phyloP scores from a whole-genome alignment of 192 early-diverging fungal genomes.

The Entophlyctis luteolus region DNA sequence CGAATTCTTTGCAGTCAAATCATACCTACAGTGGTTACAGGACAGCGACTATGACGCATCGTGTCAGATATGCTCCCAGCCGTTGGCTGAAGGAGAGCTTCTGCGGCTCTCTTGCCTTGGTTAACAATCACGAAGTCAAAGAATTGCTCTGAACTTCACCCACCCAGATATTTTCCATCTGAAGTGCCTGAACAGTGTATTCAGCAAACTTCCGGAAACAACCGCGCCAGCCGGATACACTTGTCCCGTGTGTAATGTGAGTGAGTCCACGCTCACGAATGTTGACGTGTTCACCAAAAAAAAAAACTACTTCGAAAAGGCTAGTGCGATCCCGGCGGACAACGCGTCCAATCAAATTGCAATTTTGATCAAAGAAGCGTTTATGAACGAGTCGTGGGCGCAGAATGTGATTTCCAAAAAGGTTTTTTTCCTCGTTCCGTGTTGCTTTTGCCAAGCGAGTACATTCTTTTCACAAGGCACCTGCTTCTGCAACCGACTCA shows the following conservation, averaged over 20 bases:
- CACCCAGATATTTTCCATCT: slow-evolving; percentile 46
- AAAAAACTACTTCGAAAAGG: too few relatives aligned
- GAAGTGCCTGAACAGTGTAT: slow-evolving; percentile 31
- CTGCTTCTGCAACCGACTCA: too few relatives aligned
- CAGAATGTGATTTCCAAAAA: slow-evolving; percentile 30
- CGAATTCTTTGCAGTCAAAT: slow-evolving; percentile 40
- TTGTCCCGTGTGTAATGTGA: slow-evolving; percentile 39
- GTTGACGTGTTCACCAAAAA: too few relatives aligned
- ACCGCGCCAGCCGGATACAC: slow-evolving; percentile 44
- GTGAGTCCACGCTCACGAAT: too few relatives aligned
- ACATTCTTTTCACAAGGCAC: too few relatives aligned
- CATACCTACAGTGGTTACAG: slow-evolving; percentile 58
- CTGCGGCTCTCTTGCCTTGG: slow-evolving; percentile 50
- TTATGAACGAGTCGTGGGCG: slow-evolving; percentile 33
- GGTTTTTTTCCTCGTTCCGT: too few relatives aligned
- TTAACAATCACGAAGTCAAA: too few relatives aligned
- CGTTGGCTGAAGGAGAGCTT: slow-evolving; percentile 31
- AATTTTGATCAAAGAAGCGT: slow-evolving; percentile 19
- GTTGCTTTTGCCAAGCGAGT: too few relatives aligned
- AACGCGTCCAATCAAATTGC: slow-evolving; percentile 26
- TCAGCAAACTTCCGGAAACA: slow-evolving; percentile 30
- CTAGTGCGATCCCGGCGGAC: slow-evolving; percentile 36
- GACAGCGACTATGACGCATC: slow-evolving; percentile 51
- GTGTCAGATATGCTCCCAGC: slow-evolving; percentile 41
- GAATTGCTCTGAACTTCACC: too few relatives aligned